phyloP scores from a whole-genome alignment of 768 basidiomycete genomes.

The Pholiota conissans region DNA sequence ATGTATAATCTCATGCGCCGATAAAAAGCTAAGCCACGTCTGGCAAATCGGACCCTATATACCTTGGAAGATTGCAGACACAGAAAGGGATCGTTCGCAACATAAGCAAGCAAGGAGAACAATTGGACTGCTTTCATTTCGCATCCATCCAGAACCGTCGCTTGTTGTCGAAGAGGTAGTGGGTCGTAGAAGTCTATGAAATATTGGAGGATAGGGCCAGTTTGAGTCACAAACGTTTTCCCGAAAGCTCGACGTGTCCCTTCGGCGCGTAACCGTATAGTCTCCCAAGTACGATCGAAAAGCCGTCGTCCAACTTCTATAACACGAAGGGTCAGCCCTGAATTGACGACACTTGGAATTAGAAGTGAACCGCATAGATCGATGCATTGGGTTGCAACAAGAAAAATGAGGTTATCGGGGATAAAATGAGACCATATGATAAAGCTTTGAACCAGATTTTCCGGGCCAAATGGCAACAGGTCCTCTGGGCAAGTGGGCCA shows the following conservation, averaged over 20 bases:
- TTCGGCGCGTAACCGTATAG: conserved; percentile 2
- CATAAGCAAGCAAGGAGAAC: conserved; percentile 1
- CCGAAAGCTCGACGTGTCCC: background rate
- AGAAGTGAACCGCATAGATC: conserved; percentile 1
- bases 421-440: conserved; percentile 2
- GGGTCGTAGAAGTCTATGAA: background rate
- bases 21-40: background rate
- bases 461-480: conserved; percentile 4
- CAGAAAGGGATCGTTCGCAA: background rate
- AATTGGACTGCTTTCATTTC: background rate
- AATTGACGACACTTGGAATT: background rate
- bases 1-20: background rate
- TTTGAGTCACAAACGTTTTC: background rate
- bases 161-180: background rate
- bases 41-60: background rate
- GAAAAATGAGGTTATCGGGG: background rate
- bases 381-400: background rate
- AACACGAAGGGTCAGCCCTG: background rate
- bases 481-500: conserved; percentile 8
- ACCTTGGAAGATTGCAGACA: background rate
- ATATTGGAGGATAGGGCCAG: background rate
- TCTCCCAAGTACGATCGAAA: background rate
- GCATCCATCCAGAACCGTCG: background rate
- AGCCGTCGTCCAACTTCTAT: background rate
- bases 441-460: background rate